These are phyloP conservation scores for Vitis hybrid DNA, from an alignment of 177 flowering plant species.

Conservation along the genomic window DNA sequence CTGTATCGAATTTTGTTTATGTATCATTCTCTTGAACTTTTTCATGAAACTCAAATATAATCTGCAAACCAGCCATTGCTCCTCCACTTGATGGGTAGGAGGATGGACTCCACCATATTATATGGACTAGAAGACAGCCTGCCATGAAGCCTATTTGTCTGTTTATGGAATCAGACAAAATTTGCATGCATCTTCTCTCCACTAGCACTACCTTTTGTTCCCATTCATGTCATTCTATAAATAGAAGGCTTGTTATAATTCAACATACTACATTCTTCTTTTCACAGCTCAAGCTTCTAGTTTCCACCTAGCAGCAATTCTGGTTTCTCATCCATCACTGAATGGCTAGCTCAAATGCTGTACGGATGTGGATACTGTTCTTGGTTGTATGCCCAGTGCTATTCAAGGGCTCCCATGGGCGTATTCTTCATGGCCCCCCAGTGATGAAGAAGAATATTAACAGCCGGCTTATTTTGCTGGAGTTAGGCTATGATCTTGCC, in stretches of 20 bases:
- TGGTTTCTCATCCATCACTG: neutral
- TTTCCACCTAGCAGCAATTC: too few relatives aligned
- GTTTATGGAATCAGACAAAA: too few relatives aligned
- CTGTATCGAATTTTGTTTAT: too few relatives aligned
- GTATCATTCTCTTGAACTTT: too few relatives aligned
- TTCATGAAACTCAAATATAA: too few relatives aligned
- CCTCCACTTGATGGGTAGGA: too few relatives aligned
- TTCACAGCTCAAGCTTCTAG: neutral
- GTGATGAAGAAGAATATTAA: neutral
- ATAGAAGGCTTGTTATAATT: too few relatives aligned
- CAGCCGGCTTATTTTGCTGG: constrained; percentile 6
- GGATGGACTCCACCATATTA: too few relatives aligned
- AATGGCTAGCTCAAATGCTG: neutral
- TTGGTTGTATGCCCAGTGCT: neutral
- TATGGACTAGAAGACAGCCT: too few relatives aligned
- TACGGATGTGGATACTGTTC: neutral
- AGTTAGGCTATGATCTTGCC: constrained; percentile 7
- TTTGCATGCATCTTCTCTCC: constrained; percentile 4
- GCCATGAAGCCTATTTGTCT: too few relatives aligned
- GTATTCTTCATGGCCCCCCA: neutral
- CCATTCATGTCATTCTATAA: too few relatives aligned
- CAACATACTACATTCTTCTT: neutral
- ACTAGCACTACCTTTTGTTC: neutral
- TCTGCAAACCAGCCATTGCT: too few relatives aligned
- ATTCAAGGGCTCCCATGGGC: neutral